phyloP scores from a whole-genome alignment of 1,139 yeast genomes.

The Yamadazyma spencermartinsiae region DNA sequence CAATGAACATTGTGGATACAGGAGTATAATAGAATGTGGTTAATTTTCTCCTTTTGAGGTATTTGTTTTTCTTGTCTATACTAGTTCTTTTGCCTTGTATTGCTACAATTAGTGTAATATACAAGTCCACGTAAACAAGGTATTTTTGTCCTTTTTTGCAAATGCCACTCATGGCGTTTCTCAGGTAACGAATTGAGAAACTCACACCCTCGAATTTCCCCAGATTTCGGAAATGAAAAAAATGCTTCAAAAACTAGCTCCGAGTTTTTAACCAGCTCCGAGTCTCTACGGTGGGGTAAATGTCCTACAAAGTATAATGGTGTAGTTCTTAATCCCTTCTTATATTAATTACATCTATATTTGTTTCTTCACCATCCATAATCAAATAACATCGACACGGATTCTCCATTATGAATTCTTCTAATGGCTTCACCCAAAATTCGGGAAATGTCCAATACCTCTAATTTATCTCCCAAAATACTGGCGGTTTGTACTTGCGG shows the following conservation, averaged over 20 bases:
- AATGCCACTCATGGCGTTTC: conserved; percentile 8
- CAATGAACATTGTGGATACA: no score
- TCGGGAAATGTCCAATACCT: conserved; percentile 83
- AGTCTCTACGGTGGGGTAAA: neutral
- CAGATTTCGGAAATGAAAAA: conserved; percentile 10
- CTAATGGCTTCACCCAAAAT: conserved; percentile 93
- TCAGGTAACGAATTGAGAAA: neutral
- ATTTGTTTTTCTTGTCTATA: neutral
- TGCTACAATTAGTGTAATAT: neutral
- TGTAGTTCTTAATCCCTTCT: neutral
- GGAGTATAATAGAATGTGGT: no score
- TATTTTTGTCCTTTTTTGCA: neutral
- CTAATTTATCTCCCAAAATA: conserved; percentile 65
- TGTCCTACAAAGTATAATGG: no score
- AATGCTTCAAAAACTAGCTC: neutral
- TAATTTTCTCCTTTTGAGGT: no score
- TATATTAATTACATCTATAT: neutral
- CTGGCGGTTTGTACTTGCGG: conserved; percentile 68
- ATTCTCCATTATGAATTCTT: conserved; percentile 95
- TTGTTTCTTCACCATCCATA: conserved; percentile 60
- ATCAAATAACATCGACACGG: conserved; percentile 90
- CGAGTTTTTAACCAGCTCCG: neutral
- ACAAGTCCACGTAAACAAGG: neutral
- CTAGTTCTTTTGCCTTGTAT: neutral
- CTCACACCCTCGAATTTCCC: conserved; percentile 8